These are phyloP conservation scores for Chenopodium suecicum DNA, from an alignment of 148 eudicot genomes.

Conservation along the genomic window DNA sequence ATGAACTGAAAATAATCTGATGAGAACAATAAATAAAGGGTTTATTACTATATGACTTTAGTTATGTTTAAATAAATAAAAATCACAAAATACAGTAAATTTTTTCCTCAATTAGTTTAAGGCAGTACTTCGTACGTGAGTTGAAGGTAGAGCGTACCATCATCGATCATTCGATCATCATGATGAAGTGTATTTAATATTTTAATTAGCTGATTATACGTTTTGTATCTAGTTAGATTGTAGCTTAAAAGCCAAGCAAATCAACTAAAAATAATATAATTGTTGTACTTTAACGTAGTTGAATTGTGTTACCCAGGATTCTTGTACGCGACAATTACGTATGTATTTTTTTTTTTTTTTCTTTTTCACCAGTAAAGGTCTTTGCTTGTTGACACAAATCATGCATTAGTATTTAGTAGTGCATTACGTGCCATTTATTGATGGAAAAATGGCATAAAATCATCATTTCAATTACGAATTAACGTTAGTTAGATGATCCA, in stretches of 20 bases:
- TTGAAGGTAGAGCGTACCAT: neutral
- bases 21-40: too few relatives aligned
- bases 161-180: neutral
- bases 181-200: neutral
- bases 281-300: neutral
- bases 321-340: neutral
- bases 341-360: too few relatives aligned
- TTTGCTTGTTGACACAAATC: neutral
- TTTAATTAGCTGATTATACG: too few relatives aligned
- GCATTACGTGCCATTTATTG: neutral
- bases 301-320: neutral
- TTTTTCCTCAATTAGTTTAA: too few relatives aligned
- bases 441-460: neutral
- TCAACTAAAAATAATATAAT: neutral
- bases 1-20: too few relatives aligned
- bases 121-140: too few relatives aligned
- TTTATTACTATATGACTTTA: too few relatives aligned
- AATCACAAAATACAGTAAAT: too few relatives aligned
- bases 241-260: conserved; percentile 6
- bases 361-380: neutral
- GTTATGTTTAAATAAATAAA: too few relatives aligned
- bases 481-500: neutral
- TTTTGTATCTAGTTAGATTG: neutral
- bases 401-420: neutral
- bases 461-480: neutral